Conservation (phyloP, 371 early-diverging fungal species). For the Chytridium lagenaria region DNA sequence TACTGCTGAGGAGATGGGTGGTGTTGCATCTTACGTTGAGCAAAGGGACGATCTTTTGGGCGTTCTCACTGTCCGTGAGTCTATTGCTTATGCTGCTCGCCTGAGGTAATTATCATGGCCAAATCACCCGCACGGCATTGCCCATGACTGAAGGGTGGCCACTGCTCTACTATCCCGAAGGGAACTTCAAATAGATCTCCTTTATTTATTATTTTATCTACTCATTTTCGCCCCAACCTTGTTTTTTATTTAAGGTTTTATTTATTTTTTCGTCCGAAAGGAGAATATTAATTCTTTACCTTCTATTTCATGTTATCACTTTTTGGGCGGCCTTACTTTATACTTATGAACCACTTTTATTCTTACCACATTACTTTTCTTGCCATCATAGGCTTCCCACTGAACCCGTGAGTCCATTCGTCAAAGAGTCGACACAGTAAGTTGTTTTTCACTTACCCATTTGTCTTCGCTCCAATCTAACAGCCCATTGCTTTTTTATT, state of each 20-base stretch:
- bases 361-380: not conserved
- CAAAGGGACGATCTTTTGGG: constrained; percentile 83
- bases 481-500: constrained; percentile 52
- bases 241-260: too few relatives aligned
- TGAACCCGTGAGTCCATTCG: not conserved
- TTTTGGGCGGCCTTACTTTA: not conserved
- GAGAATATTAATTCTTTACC: too few relatives aligned
- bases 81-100: constrained; percentile 81
- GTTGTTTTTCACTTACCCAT: not conserved
- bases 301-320: too few relatives aligned
- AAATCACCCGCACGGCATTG: too few relatives aligned
- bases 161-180: too few relatives aligned
- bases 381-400: not conserved
- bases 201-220: too few relatives aligned
- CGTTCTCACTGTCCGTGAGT: constrained; percentile 83
- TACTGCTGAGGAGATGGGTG: constrained; percentile 40
- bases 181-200: too few relatives aligned
- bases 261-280: too few relatives aligned
- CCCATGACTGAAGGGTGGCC: too few relatives aligned
- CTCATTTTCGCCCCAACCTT: too few relatives aligned
- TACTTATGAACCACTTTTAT: too few relatives aligned
- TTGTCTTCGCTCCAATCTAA: constrained; percentile 12
- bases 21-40: constrained; percentile 25
- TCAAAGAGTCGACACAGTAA: constrained; percentile 18
- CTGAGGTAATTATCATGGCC: too few relatives aligned